Evolutionary conservation across 2,329 filamentous ascomycete species (phyloP).

Genomic region (Aspergillus novoparasiticus): DNA sequence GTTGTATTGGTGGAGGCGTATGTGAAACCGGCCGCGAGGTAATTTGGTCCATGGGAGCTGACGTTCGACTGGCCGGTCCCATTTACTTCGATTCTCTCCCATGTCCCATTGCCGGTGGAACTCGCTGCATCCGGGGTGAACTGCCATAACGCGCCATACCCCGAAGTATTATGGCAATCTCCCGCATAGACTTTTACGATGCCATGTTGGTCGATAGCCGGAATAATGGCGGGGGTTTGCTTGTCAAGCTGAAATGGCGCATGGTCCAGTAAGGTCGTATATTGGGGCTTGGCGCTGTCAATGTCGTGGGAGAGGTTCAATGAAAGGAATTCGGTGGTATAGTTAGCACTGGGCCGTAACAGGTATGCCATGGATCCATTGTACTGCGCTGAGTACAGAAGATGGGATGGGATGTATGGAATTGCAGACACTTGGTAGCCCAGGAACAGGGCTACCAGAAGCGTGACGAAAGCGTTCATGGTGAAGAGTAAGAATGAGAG

Average conservation of each 20-base stretch:
- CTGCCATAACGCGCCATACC: conserved; percentile 65
- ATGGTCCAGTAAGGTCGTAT: conserved; percentile 30
- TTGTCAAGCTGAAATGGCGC: conserved; percentile 40
- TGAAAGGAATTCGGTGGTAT: conserved; percentile 59
- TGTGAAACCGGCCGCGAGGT: conserved; percentile 62
- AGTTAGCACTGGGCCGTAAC: conserved; percentile 59
- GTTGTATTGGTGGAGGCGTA: conserved; percentile 64
- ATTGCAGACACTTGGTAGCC: conserved; percentile 45
- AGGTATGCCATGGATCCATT: conserved; percentile 67
- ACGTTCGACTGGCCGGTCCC: conserved; percentile 37
- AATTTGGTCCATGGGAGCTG: conserved; percentile 53
- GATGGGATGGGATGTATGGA: conserved; percentile 76
- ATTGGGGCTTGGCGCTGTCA: conserved; percentile 47
- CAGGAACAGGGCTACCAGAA: conserved; percentile 25
- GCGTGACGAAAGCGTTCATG: background rate
- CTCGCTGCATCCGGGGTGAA: conserved; percentile 56
- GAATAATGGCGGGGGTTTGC: conserved; percentile 66
- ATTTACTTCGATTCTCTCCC: conserved; percentile 50
- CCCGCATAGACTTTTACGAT: conserved; percentile 75
- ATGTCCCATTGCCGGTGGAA: conserved; percentile 55
- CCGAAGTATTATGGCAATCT: conserved; percentile 61
- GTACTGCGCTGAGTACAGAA: conserved; percentile 60
- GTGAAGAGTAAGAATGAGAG: background rate
- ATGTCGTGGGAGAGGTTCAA: conserved; percentile 67
- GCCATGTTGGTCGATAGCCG: conserved; percentile 68